Evolutionary conservation across 2,329 filamentous ascomycete species (phyloP), one percentile per base, ranked within the genome.

Genomic region (Lecanoromycetidae sp.): DNA sequence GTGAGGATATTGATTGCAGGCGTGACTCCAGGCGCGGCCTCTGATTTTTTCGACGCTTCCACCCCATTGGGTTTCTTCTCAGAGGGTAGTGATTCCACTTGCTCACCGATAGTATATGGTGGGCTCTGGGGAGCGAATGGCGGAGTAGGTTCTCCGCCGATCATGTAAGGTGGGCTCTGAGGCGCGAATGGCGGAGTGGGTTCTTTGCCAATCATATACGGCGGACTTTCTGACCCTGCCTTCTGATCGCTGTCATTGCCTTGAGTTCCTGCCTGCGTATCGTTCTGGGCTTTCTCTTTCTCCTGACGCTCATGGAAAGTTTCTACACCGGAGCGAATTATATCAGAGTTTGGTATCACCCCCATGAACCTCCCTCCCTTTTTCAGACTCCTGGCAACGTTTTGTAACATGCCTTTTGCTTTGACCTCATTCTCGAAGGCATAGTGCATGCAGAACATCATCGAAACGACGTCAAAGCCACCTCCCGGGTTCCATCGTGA

Each of bases 371-470:
- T 80, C 1, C 91, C 91, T 20, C 91, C 91, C 62, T 96, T 95
- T 64, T 90, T 94, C 58, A 98, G 66, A 2, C 84, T 77, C 1
- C 87, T 84, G 0, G 91, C 82, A 3, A 98, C 90, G 60, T 98
- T 98, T 58, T 80, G 77, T 47, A 98, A 74, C 91, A 98, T 96
- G 53, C 79, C 84, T 36, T 87, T 79, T 2, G 90, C 87, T 64
- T 94, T 93, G 39, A 79, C 77, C 63, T 98, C 90, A 44, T 74
- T 86, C 69, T 96, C 91, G 57, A 96, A 98, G 5, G 91, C 88
- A 63, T 98, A 98, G 67, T 98, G 91, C 80, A 98, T 91, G 59
- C 87, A 93, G 65, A 98, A 98, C 91, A 98, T 98, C 78, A 94
- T 94, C 60, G 83, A 87, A 53, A 98, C 90, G 34, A 96, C 84